phyloP scores from a whole-genome alignment of 1,139 yeast species.

The Schwanniomyces etchellsii region DNA sequence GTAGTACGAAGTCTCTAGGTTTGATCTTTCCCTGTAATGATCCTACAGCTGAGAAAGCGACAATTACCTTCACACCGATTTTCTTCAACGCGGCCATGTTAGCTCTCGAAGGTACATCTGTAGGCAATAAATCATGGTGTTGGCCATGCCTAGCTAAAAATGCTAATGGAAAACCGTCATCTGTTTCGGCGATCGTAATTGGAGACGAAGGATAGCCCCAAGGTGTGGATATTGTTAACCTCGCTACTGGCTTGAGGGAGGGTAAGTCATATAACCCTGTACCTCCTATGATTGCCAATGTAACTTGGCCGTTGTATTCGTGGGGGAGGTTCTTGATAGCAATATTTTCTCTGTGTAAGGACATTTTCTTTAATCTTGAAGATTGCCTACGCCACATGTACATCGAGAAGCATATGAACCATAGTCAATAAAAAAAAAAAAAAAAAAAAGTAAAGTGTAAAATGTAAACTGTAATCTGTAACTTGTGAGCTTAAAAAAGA shows the following conservation, averaged over 20 bases:
- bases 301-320: slow-evolving; percentile 42
- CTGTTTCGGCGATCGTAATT: slow-evolving; percentile 77
- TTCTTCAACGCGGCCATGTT: slow-evolving; percentile 92
- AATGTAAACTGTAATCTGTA: too few species aligned
- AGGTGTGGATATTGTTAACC: slow-evolving; percentile 77
- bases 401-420: too few species aligned
- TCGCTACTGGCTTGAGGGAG: slow-evolving; percentile 78
- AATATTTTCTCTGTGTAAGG: slow-evolving; percentile 31
- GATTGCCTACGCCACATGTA: too few species aligned
- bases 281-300: slow-evolving; percentile 90
- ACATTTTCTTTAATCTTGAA: slow-evolving; percentile 18
- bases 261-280: slow-evolving; percentile 93
- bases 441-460: too few species aligned
- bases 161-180: slow-evolving; percentile 79
- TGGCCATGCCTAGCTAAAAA: slow-evolving; percentile 93
- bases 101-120: slow-evolving; percentile 90
- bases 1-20: slow-evolving; percentile 93
- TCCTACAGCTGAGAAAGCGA: slow-evolving; percentile 96
- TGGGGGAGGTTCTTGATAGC: slow-evolving; percentile 29
- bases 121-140: slow-evolving; percentile 83
- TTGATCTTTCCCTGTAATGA: slow-evolving; percentile 82
- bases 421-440: too few species aligned
- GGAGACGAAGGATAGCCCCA: slow-evolving; percentile 98
- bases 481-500: too few species aligned
- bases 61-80: slow-evolving; percentile 78